phyloP scores from a whole-genome alignment of 73 alveolate species.

The Paramecium caudatum region DNA sequence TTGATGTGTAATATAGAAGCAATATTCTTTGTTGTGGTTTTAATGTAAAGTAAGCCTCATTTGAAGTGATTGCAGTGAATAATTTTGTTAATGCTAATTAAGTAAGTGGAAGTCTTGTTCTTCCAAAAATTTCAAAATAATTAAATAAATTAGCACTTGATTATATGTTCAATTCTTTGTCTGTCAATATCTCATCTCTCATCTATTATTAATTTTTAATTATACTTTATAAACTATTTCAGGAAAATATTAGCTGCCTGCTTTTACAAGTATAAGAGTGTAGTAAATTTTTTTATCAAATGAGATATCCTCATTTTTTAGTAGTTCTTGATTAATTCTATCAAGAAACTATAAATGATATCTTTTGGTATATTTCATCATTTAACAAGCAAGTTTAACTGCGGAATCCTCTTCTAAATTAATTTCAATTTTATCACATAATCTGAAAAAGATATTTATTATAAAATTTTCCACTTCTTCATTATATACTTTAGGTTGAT shows the following conservation, averaged over 20 bases:
- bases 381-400: background rate
- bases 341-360: background rate
- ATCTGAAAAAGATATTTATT: background rate
- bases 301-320: background rate
- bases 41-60: background rate
- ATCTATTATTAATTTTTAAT: background rate
- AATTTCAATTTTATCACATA: background rate
- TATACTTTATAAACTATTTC: background rate
- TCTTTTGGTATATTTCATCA: constrained; percentile 32
- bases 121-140: constrained; percentile 21
- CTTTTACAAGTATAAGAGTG: background rate
- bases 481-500: background rate
- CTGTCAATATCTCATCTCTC: background rate
- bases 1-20: background rate
- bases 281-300: background rate
- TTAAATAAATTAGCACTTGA: background rate
- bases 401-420: background rate
- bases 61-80: background rate
- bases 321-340: background rate
- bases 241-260: constrained; percentile 19
- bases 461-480: background rate
- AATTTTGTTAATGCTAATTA: background rate
- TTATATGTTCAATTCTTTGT: background rate
- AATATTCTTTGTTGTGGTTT: background rate
- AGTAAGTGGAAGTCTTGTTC: background rate